phyloP scores from a whole-genome alignment of 192 early-diverging fungal genomes.

The Coemansia sp. region DNA sequence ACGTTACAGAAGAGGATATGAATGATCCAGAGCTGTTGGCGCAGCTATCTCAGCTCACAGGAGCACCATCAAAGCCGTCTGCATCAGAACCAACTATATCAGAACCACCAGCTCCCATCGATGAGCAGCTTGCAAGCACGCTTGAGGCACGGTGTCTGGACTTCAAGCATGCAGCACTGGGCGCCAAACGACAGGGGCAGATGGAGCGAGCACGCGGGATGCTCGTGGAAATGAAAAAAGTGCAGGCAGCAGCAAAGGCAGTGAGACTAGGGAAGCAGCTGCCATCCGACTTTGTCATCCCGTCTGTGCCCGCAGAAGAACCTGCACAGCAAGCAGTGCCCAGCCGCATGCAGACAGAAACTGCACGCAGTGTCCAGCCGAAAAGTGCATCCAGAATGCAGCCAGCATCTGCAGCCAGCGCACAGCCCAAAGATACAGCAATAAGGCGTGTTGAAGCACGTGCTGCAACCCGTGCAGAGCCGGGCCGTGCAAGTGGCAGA shows the following conservation, averaged over 20 bases:
- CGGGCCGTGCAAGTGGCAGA: too few species aligned
- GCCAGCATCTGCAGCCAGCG: too few species aligned
- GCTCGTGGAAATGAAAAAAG: constrained; percentile 30
- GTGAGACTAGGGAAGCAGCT: constrained; percentile 7
- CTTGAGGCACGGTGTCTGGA: constrained; percentile 4
- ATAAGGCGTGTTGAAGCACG: too few species aligned
- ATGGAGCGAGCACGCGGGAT: constrained; percentile 29
- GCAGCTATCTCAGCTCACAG: constrained; percentile 20
- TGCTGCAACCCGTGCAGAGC: too few species aligned
- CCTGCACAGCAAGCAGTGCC: not conserved
- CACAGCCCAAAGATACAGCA: too few species aligned
- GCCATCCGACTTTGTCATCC: constrained; percentile 5
- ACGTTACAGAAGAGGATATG: constrained; percentile 46
- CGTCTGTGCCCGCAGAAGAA: not conserved
- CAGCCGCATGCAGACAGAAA: not conserved
- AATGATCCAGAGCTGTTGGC: constrained; percentile 36
- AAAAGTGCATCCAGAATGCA: too few species aligned
- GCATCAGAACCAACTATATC: too few species aligned
- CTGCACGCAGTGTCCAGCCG: too few species aligned
- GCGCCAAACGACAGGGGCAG: constrained; percentile 28
- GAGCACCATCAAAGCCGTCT: not conserved
- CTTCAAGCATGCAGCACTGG: constrained; percentile 29
- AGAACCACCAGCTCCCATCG: too few species aligned
- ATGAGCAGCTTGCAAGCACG: not conserved
- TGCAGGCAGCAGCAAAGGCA: constrained; percentile 13